phyloP scores from a whole-genome alignment of 2,329 filamentous ascomycete genomes.

The Hypomyces perniciosus region DNA sequence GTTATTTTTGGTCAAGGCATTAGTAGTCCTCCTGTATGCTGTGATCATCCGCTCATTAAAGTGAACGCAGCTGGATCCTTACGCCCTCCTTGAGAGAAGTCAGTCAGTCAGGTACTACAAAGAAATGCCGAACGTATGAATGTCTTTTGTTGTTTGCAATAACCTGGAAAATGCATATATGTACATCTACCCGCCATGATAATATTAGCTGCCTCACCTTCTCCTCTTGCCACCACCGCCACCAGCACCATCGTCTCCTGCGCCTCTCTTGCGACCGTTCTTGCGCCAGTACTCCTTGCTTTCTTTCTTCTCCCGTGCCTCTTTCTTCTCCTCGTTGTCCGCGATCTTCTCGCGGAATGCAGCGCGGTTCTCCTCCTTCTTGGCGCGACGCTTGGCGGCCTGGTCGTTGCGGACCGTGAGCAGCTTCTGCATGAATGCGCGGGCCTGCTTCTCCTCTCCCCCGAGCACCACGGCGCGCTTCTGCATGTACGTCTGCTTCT shows the following conservation, averaged over 20 bases:
- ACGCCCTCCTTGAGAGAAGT: too few species aligned
- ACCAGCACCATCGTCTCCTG: conserved; percentile 33
- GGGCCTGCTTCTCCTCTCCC: conserved; percentile 82
- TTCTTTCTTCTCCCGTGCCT: conserved; percentile 81
- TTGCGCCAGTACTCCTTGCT: conserved; percentile 87
- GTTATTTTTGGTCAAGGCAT: neutral
- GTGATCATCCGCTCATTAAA: too few species aligned
- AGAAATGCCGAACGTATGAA: too few species aligned
- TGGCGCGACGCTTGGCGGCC: conserved; percentile 70
- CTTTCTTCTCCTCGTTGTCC: conserved; percentile 78
- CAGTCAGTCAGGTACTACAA: too few species aligned
- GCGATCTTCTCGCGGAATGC: conserved; percentile 78
- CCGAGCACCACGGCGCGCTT: conserved; percentile 86
- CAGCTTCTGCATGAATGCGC: conserved; percentile 88
- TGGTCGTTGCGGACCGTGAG: conserved; percentile 88
- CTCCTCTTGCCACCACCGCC: conserved; percentile 31
- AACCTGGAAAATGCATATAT: neutral
- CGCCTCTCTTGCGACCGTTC: conserved; percentile 68
- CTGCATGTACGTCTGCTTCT: conserved; percentile 81
- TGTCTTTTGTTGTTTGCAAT: too few species aligned
- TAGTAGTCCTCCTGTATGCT: too few species aligned
- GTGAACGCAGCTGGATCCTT: too few species aligned
- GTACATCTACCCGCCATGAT: neutral
- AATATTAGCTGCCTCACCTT: conserved; percentile 16
- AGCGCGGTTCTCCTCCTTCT: conserved; percentile 81